These are phyloP conservation scores for Lophium mytilinum DNA, from an alignment of 495 filamentous ascomycete genomes.

Conservation along the genomic window DNA sequence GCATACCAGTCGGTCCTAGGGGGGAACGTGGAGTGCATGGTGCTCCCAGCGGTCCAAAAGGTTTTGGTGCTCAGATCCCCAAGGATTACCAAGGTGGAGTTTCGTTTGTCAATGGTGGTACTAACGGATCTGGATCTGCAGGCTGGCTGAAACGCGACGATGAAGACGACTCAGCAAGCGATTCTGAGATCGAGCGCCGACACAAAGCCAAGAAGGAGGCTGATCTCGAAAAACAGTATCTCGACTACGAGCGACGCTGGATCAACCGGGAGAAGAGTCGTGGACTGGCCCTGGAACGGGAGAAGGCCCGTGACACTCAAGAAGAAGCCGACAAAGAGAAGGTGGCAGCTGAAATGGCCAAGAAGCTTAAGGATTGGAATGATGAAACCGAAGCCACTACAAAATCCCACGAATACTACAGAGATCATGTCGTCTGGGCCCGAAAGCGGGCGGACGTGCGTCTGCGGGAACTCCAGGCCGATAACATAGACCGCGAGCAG, in stretches of 20 bases:
- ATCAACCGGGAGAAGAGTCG: slow-evolving; percentile 78
- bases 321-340: slow-evolving; percentile 48
- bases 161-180: slow-evolving; percentile 81
- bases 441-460: slow-evolving; percentile 69
- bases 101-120: slow-evolving; percentile 75
- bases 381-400: slow-evolving; percentile 71
- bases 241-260: slow-evolving; percentile 84
- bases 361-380: slow-evolving; percentile 71
- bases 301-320: slow-evolving; percentile 67
- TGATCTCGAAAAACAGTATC: slow-evolving; percentile 72
- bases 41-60: slow-evolving; percentile 73
- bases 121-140: slow-evolving; percentile 49
- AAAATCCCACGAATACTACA: slow-evolving; percentile 75
- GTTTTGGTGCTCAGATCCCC: slow-evolving; percentile 61
- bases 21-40: slow-evolving; percentile 62
- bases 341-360: slow-evolving; percentile 66
- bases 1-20: slow-evolving; percentile 76
- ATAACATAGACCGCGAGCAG: slow-evolving; percentile 70
- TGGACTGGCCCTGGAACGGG: slow-evolving; percentile 74
- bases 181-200: slow-evolving; percentile 72
- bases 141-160: slow-evolving; percentile 58
- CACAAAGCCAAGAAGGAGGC: slow-evolving; percentile 60
- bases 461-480: slow-evolving; percentile 59
- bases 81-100: slow-evolving; percentile 77
- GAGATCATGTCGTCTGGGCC: slow-evolving; percentile 75